A percentile compares a stretch with the other conserved stretches of the same genome.
Conservation (phyloP, 768 basidiomycete species). For the Nidularia sp. region DNA sequence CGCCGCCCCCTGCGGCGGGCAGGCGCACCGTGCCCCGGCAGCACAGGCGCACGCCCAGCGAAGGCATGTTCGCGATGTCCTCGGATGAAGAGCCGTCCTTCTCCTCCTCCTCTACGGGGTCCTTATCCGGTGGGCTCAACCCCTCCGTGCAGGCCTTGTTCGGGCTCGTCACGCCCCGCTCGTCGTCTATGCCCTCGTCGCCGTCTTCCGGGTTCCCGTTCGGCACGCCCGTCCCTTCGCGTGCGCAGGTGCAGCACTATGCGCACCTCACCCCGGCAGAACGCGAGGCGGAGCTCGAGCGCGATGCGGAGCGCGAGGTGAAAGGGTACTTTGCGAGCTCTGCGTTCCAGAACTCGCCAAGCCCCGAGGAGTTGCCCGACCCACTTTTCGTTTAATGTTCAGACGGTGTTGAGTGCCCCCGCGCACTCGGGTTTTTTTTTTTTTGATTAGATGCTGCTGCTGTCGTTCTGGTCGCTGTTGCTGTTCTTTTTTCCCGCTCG, state of each 20-base stretch:
- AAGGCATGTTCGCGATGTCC: slow-evolving; percentile 71
- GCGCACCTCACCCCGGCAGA: background rate
- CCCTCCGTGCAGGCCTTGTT: slow-evolving; percentile 19
- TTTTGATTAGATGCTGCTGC: no score
- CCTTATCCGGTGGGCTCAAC: slow-evolving; percentile 13
- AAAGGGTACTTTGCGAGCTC: slow-evolving; percentile 73
- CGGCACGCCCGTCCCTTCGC: background rate
- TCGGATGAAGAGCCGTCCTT: slow-evolving; percentile 64
- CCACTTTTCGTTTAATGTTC: slow-evolving; percentile 19
- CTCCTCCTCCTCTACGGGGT: slow-evolving; percentile 29
- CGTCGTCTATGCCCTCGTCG: slow-evolving; percentile 8
- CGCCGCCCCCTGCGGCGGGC: slow-evolving; percentile 25
- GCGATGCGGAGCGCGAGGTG: slow-evolving; percentile 26
- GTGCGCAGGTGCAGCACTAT: background rate
- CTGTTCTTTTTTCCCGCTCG: background rate
- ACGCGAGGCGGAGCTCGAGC: slow-evolving; percentile 23
- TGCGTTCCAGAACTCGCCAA: slow-evolving; percentile 82
- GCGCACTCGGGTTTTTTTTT: no score
- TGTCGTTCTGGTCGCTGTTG: background rate
- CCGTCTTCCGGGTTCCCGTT: background rate
- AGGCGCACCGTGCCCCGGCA: slow-evolving; percentile 28
- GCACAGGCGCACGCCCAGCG: slow-evolving; percentile 64
- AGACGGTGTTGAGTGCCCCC: no score
- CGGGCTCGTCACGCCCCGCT: slow-evolving; percentile 15
- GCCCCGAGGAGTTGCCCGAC: slow-evolving; percentile 75